These are phyloP conservation scores for Penicillium sp. DNA, from an alignment of 2,329 filamentous ascomycete genomes.

Conservation along the genomic window DNA sequence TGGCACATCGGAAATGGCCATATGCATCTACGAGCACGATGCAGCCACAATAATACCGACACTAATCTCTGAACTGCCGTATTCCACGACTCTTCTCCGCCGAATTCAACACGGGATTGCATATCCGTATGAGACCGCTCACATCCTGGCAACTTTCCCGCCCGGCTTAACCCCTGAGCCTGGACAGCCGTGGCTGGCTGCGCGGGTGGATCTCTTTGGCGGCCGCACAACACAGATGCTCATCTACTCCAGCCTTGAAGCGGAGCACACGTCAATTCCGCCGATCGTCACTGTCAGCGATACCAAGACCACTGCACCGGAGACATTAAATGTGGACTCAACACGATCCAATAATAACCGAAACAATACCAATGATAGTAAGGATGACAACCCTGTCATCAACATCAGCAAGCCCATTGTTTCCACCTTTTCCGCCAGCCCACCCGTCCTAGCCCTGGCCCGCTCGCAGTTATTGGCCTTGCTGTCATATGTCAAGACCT, in stretches of 20 bases:
- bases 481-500: constrained; percentile 24
- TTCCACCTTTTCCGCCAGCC: constrained; percentile 13
- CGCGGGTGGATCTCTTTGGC: constrained; percentile 39
- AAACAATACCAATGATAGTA: neutral
- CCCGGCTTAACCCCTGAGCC: constrained; percentile 14
- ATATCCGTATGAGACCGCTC: constrained; percentile 33
- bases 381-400: neutral
- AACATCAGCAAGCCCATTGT: constrained; percentile 1
- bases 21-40: constrained; percentile 20
- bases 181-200: constrained; percentile 38
- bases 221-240: constrained; percentile 43
- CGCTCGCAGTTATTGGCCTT: constrained; percentile 30
- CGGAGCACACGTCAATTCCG: constrained; percentile 19
- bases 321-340: constrained; percentile 4
- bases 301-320: neutral
- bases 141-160: constrained; percentile 35
- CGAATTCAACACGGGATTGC: constrained; percentile 39
- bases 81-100: constrained; percentile 37
- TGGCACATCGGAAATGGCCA: neutral
- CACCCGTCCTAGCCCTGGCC: constrained; percentile 12
- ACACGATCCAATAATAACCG: constrained; percentile 4
- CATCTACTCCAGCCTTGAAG: constrained; percentile 43
- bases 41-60: constrained; percentile 21
- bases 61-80: constrained; percentile 37
- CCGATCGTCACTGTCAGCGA: constrained; percentile 15